These are phyloP conservation scores for Phytophthora idaei DNA, from an alignment of 352 stramenopile species.

Conservation along the genomic window DNA sequence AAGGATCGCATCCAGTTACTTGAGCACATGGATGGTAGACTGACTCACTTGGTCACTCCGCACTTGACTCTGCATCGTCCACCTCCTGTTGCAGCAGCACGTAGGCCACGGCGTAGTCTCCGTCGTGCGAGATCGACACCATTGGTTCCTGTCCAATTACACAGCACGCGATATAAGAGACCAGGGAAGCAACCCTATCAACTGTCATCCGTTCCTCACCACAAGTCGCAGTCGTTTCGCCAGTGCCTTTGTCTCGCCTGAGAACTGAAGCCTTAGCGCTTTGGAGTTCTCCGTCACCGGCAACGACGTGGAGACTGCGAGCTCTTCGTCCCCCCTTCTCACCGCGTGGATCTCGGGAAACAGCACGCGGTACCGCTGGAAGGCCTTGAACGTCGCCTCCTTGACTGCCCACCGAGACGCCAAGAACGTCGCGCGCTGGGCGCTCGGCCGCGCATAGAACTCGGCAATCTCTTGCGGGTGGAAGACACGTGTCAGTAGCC, in stretches of 20 bases:
- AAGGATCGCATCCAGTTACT: too few species aligned
- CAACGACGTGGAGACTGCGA: conserved; percentile 32
- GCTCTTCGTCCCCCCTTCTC: conserved; percentile 3
- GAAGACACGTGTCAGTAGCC: conserved; percentile 65
- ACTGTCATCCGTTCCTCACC: conserved; percentile 31
- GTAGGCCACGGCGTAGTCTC: conserved; percentile 82
- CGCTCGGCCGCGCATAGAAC: conserved; percentile 48
- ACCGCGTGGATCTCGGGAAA: conserved; percentile 75
- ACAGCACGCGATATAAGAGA: conserved; percentile 8
- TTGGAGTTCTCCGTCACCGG: conserved; percentile 38
- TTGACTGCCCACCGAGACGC: conserved; percentile 86
- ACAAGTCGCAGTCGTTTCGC: conserved; percentile 56
- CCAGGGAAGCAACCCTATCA: not conserved
- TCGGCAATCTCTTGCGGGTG: conserved; percentile 71
- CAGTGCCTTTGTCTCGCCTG: conserved; percentile 57
- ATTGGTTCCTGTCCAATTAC: conserved; percentile 47
- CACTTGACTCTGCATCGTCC: conserved; percentile 3
- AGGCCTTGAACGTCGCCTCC: conserved; percentile 85
- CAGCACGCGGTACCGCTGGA: conserved; percentile 75
- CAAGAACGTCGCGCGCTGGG: conserved; percentile 57
- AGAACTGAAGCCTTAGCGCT: conserved; percentile 60
- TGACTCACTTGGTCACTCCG: conserved; percentile 1
- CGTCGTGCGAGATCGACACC: conserved; percentile 83
- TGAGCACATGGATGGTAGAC: not conserved
- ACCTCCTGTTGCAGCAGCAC: conserved; percentile 69